Percentiles rank a stretch among this genome's conserved stretches.
Evolutionary conservation across 805 yeast genomes (phyloP).

Genomic region (Candida peoriensis): DNA sequence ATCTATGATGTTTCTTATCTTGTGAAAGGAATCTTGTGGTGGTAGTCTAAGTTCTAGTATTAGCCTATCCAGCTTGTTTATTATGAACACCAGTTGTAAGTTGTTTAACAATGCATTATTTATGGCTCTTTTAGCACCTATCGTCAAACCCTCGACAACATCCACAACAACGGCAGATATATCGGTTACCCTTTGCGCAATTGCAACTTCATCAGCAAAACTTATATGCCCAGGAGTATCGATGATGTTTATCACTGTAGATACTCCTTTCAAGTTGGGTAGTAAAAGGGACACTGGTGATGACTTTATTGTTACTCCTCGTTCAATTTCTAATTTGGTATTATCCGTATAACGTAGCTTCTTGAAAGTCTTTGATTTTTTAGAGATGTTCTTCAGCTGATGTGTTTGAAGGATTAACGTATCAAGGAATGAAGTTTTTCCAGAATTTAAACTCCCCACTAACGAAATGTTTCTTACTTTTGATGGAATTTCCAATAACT

Average conservation of each 20-base stretch:
- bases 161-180: conserved; percentile 72
- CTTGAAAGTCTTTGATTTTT: conserved; percentile 58
- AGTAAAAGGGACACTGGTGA: conserved; percentile 58
- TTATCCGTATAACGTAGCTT: conserved; percentile 75
- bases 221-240: conserved; percentile 94
- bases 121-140: conserved; percentile 48
- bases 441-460: conserved; percentile 78
- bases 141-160: conserved; percentile 73
- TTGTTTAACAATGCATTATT: conserved; percentile 46
- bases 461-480: conserved; percentile 70
- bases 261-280: conserved; percentile 46
- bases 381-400: conserved; percentile 36
- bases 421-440: conserved; percentile 80
- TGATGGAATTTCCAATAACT: conserved; percentile 47
- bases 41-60: conserved; percentile 75
- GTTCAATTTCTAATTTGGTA: conserved; percentile 58
- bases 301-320: conserved; percentile 66
- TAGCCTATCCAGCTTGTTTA: conserved; percentile 85
- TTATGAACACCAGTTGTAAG: conserved; percentile 50
- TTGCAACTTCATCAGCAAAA: conserved; percentile 69
- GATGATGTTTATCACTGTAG: conserved; percentile 55
- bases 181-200: conserved; percentile 56
- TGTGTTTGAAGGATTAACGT: conserved; percentile 65
- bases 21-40: conserved; percentile 66
- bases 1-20: conserved; percentile 55